phyloP scores from a whole-genome alignment of 306 rosid species.

The Cyamopsis tetragonoloba region DNA sequence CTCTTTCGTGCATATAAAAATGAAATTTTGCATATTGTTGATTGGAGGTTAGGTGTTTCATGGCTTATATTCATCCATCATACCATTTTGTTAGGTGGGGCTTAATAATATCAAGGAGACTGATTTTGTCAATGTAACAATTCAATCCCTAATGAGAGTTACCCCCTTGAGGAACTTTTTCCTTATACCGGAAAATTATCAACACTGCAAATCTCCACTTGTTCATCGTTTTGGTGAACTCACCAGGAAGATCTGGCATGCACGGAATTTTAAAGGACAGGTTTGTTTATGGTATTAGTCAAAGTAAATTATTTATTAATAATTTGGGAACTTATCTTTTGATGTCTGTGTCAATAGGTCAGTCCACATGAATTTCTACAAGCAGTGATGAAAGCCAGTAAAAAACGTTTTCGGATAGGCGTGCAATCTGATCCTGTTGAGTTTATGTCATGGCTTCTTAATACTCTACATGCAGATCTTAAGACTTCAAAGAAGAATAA shows the following conservation, averaged over 20 bases:
- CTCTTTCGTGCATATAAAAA: conserved; percentile 17
- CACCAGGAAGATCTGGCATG: conserved; percentile 96
- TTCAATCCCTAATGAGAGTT: conserved; percentile 94
- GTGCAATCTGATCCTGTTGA: conserved; percentile 93
- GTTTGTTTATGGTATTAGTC: conserved; percentile 42
- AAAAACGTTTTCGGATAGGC: conserved; percentile 84
- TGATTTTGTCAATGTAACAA: conserved; percentile 95
- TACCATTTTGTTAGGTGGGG: conserved; percentile 57
- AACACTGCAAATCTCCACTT: conserved; percentile 79
- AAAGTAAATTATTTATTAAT: background rate
- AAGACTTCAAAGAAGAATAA: conserved; percentile 72
- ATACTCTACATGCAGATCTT: conserved; percentile 81
- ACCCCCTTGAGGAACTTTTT: conserved; percentile 91
- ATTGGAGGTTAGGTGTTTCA: background rate
- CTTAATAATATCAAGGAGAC: conserved; percentile 96
- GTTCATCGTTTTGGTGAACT: conserved; percentile 97
- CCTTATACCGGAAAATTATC: conserved; percentile 84
- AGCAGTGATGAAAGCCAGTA: conserved; percentile 98
- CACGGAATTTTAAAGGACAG: conserved; percentile 96
- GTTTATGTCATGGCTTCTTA: conserved; percentile 96
- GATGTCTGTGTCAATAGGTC: conserved; percentile 51
- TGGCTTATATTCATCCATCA: conserved; percentile 20
- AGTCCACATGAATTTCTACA: conserved; percentile 96
- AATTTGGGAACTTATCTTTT: conserved; percentile 12
- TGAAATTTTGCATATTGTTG: background rate